Evolutionary conservation across 177 flowering plant species (phyloP), one percentile per base, ranked within the genome.

Genomic region (Tripterygium wilfordii): DNA sequence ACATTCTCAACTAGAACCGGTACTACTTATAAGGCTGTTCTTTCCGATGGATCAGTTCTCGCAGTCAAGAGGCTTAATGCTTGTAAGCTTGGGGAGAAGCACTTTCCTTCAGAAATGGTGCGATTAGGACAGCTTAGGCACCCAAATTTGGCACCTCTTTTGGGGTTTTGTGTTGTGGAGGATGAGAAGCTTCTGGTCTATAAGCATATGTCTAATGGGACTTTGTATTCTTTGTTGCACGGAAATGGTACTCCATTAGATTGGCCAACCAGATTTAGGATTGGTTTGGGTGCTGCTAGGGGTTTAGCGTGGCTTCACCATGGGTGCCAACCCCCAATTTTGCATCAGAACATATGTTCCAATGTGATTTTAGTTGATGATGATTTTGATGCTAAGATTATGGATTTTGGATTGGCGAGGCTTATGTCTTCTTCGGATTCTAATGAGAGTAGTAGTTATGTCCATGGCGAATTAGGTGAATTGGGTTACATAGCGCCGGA

Each of bases 281-380:
- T 78, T 39, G 81, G 70, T 25, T 36, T 75, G 6, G 78, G 80
- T 13, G 75, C 69, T 1, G 76, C 78, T 1, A 62, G 69, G 20
- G 84, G 78, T 23, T 66, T 78, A 13, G 76, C 76, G 45, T 78
- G 84, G 84, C 78, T 78, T 40, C 84, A 78, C 59, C 76, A 78
- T 53, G 84, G 76, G 1, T 65, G 63, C 52, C 71, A 76, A 12
- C 79, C 79, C 2, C 75, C 81, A 13, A 21, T 57, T 20, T 49
- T 72, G 41, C 84, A 79, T 42, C 79, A 73, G 41, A 73, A 71
- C 57, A 60, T 76, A 4, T 59, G 81, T 65, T 76, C 81, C 0
- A 70, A 65, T 45, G 74, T 68, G 48, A 65, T 78, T 24, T 71
- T 79, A 9, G 30, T 76, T 5, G 84, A 79, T 38, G 81, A 79